These are phyloP conservation scores for Botrytis medusae DNA, from an alignment of 2,329 filamentous ascomycete species.

Conservation along the genomic window DNA sequence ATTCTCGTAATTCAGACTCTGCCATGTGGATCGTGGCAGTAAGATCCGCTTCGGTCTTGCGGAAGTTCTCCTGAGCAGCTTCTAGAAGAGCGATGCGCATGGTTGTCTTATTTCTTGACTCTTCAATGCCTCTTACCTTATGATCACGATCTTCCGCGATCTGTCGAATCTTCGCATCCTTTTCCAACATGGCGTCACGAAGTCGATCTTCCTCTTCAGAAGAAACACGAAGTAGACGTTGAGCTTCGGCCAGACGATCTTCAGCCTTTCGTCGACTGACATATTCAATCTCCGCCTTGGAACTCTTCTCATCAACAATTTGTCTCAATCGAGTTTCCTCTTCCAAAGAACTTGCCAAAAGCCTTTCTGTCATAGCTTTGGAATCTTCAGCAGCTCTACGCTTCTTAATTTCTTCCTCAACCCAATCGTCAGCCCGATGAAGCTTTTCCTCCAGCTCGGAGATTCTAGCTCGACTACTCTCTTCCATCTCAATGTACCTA, in stretches of 20 bases:
- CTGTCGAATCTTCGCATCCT: conserved; percentile 65
- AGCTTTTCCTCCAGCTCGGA: conserved; percentile 70
- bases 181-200: conserved; percentile 65
- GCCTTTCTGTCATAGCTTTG: conserved; percentile 48
- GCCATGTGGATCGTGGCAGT: conserved; percentile 54
- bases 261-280: conserved; percentile 64
- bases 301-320: conserved; percentile 57
- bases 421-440: conserved; percentile 59
- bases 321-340: conserved; percentile 67
- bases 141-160: conserved; percentile 69
- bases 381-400: conserved; percentile 70
- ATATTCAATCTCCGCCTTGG: conserved; percentile 63
- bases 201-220: conserved; percentile 73
- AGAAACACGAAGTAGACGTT: conserved; percentile 65
- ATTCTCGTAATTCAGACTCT: conserved; percentile 56
- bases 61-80: conserved; percentile 59
- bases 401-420: conserved; percentile 60
- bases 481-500: conserved; percentile 46
- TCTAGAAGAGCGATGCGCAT: conserved; percentile 68
- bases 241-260: conserved; percentile 70
- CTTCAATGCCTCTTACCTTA: conserved; percentile 60
- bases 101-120: conserved; percentile 52
- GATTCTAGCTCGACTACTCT: conserved; percentile 39
- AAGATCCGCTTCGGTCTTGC: conserved; percentile 56
- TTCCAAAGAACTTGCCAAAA: conserved; percentile 64